phyloP scores from a whole-genome alignment of 441 rosid genomes.

The Rhodomyrtus psidioides region DNA sequence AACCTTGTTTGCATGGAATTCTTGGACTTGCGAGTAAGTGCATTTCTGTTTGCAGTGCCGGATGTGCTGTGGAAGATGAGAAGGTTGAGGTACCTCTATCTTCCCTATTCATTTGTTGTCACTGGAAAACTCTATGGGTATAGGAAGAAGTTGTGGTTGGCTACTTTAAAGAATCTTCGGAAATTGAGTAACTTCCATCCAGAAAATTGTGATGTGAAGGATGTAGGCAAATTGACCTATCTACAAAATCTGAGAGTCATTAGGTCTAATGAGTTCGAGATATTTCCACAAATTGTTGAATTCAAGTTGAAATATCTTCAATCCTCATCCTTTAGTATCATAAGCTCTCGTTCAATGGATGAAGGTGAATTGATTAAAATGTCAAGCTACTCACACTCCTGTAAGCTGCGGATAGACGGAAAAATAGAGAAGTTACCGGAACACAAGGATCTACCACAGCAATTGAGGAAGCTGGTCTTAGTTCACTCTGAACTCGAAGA shows the following conservation, averaged over 20 bases:
- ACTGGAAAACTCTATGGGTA: rapidly evolving
- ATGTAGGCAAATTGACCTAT: rapidly evolving
- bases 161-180: neutral
- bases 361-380: neutral
- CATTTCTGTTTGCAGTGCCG: neutral
- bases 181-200: neutral
- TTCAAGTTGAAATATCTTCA: neutral
- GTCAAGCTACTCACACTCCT: rapidly evolving
- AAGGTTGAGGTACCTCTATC: neutral
- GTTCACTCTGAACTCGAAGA: rapidly evolving
- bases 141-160: rapidly evolving
- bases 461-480: neutral
- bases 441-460: neutral
- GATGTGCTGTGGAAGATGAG: neutral
- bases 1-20: neutral
- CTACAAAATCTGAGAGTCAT: rapidly evolving
- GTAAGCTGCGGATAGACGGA: rapidly evolving
- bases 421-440: neutral
- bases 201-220: rapidly evolving
- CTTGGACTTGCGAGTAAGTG: neutral
- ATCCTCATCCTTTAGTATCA: neutral
- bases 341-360: rapidly evolving
- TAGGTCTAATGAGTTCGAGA: rapidly evolving
- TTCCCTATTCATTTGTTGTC: rapidly evolving
- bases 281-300: neutral